Evolutionary conservation across 2,329 filamentous ascomycete genomes (phyloP), one percentile per base, ranked within the genome.

Genomic region (Diaporthe sp.): DNA sequence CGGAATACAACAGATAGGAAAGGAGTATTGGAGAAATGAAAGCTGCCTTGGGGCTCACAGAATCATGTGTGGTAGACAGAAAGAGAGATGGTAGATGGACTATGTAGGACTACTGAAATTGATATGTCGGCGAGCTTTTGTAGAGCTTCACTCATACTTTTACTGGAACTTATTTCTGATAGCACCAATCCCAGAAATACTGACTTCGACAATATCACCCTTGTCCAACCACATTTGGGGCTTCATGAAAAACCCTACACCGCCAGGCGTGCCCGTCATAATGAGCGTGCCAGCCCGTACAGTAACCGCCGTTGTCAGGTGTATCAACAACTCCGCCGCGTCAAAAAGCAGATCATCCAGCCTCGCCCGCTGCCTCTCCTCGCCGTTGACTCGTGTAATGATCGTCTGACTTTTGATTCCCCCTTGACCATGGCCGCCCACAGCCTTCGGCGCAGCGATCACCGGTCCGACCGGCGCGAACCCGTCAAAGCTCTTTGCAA

Each of bases 381-480:
- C 82, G 0, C 85, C 84, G 74, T 89, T 89, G 13, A 88, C 84
- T 32, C 75, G 58, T 50, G 88, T 76, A 3, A 78, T 75, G 37
- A 81, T 70, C 59, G 55, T 69, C 7, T 50, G 13, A 3, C 22
- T 25, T 13, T 12, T 17, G 13, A 56, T 6, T 2, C 61, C 61
- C 4, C 6, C 42, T 2, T 37, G 47, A 17, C 22, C 68, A 5
- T 42, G 39, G 12, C 39, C 39, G 39, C 32, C 15, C 6, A 70
- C 50, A n/a, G 59, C 79, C 1, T 72, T 66, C 9, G 77, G 50
- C 25, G 76, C 74, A 10, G 75, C 75, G 0, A 81, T 70, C 7
- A 88, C 81, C 0, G 87, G 86, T 0, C 87, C 88, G 78, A 89
- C 86, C 1, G 86, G 87, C 72, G 86, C 88, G 76, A 86, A 89